Evolutionary conservation across 2,329 filamentous ascomycete genomes (phyloP).

Genomic region (Seiridium cupressi): DNA sequence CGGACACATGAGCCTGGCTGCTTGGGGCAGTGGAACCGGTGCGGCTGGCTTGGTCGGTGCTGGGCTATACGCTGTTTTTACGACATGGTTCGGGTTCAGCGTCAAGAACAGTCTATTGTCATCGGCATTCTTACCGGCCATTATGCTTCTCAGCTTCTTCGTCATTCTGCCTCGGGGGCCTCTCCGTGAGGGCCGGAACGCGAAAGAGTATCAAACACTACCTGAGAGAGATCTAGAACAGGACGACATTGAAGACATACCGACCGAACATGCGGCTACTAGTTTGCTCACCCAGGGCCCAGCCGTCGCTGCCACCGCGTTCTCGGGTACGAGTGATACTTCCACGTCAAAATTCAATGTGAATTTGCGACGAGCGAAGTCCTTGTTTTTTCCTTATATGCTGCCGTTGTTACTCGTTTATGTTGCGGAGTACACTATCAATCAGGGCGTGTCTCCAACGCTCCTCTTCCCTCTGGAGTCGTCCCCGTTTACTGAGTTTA

Average conservation of each 20-base stretch:
- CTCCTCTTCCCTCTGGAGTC: slow-evolving; percentile 77
- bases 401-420: slow-evolving; percentile 89
- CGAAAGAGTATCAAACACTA: slow-evolving; percentile 54
- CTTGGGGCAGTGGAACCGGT: slow-evolving; percentile 91
- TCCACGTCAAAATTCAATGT: slow-evolving; percentile 32
- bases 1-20: slow-evolving; percentile 79
- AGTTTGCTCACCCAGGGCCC: slow-evolving; percentile 47
- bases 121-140: slow-evolving; percentile 73
- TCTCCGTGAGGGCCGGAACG: slow-evolving; percentile 45
- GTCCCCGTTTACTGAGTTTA: slow-evolving; percentile 77
- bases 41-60: slow-evolving; percentile 85
- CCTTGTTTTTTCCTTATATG: slow-evolving; percentile 80
- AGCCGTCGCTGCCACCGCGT: slow-evolving; percentile 37
- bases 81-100: slow-evolving; percentile 73
- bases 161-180: slow-evolving; percentile 69
- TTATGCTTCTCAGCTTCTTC: slow-evolving; percentile 90
- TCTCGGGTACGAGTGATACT: slow-evolving; percentile 29
- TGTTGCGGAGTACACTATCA: slow-evolving; percentile 95
- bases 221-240: slow-evolving; percentile 40
- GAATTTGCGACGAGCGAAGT: slow-evolving; percentile 65
- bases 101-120: slow-evolving; percentile 73
- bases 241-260: slow-evolving; percentile 33
- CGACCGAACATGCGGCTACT: slow-evolving; percentile 40
- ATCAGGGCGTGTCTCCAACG: slow-evolving; percentile 89
- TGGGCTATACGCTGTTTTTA: slow-evolving; percentile 82